These are phyloP conservation scores for Thalassiosira sp. DNA, from an alignment of 352 stramenopile species.

Conservation along the genomic window DNA sequence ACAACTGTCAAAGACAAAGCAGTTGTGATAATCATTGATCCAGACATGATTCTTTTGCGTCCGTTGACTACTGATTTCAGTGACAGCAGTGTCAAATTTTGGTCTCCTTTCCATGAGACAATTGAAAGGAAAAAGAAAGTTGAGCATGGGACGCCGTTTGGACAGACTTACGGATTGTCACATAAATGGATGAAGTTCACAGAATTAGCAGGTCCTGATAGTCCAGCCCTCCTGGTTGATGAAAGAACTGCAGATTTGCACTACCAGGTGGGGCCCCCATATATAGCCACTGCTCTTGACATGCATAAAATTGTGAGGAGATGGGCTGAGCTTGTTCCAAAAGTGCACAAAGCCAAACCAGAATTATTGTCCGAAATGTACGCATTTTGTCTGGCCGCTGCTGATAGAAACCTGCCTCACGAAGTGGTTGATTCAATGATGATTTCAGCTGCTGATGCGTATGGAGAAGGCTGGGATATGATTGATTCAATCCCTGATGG, in stretches of 20 bases:
- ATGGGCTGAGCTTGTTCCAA: slow-evolving; percentile 75
- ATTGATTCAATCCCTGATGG: slow-evolving; percentile 51
- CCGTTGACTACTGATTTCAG: slow-evolving; percentile 79
- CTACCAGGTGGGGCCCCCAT: slow-evolving; percentile 83
- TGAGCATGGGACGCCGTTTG: slow-evolving; percentile 65
- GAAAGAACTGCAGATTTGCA: slow-evolving; percentile 36
- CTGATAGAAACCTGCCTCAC: slow-evolving; percentile 70
- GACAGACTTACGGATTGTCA: slow-evolving; percentile 76
- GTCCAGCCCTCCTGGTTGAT: slow-evolving; percentile 36
- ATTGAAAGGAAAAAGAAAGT: slow-evolving; percentile 59
- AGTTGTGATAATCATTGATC: slow-evolving; percentile 85
- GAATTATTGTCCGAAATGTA: slow-evolving; percentile 86
- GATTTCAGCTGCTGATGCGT: slow-evolving; percentile 57
- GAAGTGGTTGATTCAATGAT: slow-evolving; percentile 75
- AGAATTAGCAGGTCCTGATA: slow-evolving; percentile 35
- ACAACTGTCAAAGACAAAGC: slow-evolving; percentile 45
- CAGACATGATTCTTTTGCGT: slow-evolving; percentile 83
- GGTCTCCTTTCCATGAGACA: slow-evolving; percentile 35
- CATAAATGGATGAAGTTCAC: slow-evolving; percentile 51
- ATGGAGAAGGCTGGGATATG: slow-evolving; percentile 74
- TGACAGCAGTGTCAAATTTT: slow-evolving; percentile 45
- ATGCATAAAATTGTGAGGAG: slow-evolving; percentile 71
- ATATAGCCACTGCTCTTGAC: slow-evolving; percentile 78
- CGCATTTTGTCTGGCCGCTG: slow-evolving; percentile 82
- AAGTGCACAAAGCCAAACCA: slow-evolving; percentile 66